A percentile compares a stretch with the other conserved stretches of the same genome.
Conservation (phyloP, 805 yeast genomes). For the Pichia rugopelliculosa region DNA sequence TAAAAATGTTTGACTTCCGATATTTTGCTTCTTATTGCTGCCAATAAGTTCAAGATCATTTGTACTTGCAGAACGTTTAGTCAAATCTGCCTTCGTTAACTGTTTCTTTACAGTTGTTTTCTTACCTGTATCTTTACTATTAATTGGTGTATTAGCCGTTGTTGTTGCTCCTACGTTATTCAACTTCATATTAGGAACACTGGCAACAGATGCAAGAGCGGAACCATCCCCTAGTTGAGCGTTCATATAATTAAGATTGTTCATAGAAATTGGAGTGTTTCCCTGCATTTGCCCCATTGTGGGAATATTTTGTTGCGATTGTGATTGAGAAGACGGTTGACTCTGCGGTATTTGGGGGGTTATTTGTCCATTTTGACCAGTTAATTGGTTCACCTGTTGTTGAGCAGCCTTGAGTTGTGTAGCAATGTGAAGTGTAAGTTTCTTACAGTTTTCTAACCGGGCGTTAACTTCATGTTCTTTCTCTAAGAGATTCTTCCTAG, state of each 20-base stretch:
- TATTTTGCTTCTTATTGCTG: neutral
- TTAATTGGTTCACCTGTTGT: constrained; percentile 16
- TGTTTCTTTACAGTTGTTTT: neutral
- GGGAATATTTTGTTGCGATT: constrained; percentile 17
- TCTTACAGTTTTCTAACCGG: constrained; percentile 43
- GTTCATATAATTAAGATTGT: neutral
- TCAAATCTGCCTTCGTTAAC: neutral
- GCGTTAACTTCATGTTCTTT: constrained; percentile 42
- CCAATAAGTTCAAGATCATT: neutral
- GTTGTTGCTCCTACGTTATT: neutral
- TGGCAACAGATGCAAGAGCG: neutral
- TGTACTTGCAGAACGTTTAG: neutral
- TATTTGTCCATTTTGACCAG: constrained; percentile 2
- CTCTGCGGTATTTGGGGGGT: constrained; percentile 16
- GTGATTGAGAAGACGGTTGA: constrained; percentile 13
- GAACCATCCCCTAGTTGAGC: neutral
- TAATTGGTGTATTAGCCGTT: neutral
- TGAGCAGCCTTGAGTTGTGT: constrained; percentile 30
- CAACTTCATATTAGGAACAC: neutral
- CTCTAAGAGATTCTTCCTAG: constrained; percentile 35
- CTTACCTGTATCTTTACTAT: neutral
- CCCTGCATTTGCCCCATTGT: constrained; percentile 12
- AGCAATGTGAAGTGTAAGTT: constrained; percentile 34
- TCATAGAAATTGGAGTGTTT: constrained; percentile 8
- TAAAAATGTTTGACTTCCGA: neutral